Base-by-base conservation (phyloP, 2,329 filamentous ascomycete genomes). In the Fusarium secorum region DNA sequence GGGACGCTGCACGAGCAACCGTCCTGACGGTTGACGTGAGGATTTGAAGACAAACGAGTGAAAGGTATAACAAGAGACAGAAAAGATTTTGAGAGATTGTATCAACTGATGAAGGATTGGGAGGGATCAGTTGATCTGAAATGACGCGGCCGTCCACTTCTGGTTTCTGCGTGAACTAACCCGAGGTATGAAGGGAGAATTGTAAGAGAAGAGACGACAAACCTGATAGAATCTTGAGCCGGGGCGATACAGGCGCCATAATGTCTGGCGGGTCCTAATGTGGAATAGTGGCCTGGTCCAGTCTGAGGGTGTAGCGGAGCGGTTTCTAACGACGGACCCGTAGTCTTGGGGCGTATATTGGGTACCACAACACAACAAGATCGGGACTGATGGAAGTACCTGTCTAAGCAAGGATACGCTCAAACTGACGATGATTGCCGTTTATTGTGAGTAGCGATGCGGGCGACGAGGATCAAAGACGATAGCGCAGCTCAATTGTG, bases 151-250 rank as follows among this genome's bases (percentile, higher is more conserved):
- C 44, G 46, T 64, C 56, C 61, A 68, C 57, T 60, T 62, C 60
- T 64, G 54, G 70, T 60, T 67, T 66, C 48, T 64, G 60, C 35
- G 55, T 65, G 59, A 62, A 68, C 60, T 60, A 67, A 62, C 52
- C 66, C 68, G 65, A 67, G 74, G 63, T 74, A 73, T 76, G 68
- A 73, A 77, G 72, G 72, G 68, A 76, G 74, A 75, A 70, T 69
- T 74, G 70, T 58, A 74, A 69, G 73, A 76, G 73, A 74, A 77
- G 75, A 77, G 76, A 78, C 77, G 75, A 86, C 87, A 81, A 82
- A 89, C 87, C 87, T 85, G 86, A 87, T 79, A 88, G 83, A 81
- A 88, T 84, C 83, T 85, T 88, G 81, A 86, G 84, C 82, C 86
- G 86, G 81, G 87, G 86, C 80, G 86, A 83, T 79, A 84, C 82